Base-by-base conservation (phyloP, 768 basidiomycete genomes). In the Brasilioporus rufonigricans region DNA sequence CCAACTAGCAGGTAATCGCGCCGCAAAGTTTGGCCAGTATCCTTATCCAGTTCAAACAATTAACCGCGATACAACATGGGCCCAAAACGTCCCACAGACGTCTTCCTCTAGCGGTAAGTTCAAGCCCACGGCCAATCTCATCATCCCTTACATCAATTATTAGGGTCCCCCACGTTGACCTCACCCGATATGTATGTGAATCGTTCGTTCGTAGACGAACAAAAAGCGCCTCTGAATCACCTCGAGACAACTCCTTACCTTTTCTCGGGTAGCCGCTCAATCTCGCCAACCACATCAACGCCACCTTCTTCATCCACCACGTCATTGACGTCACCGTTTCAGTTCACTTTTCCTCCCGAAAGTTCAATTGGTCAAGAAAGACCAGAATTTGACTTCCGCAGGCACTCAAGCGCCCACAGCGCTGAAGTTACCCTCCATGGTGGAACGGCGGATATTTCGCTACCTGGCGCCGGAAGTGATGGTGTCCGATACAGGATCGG, bases 381-480 rank as follows among this genome's bases (percentile, higher is more conserved):
- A 44, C 44, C 80, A 53, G 86, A 87, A 46, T 86, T 83, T 68
- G 83, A 83, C 70, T 87, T 82, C 64, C 82, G 85, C 62, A 80
- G 84, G 55, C 78, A 80, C 58, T 75, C 80, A 26, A 74, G 72
- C 64, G 67, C 76, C 44, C 81, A 80, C 57, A 72, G 73, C 55
- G 73, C 85, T 40, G 84, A 89, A 56, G 79, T 89, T 45, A 84
- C 85, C 11, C 78, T 90, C 33, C 87, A 89, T 53, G 85, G 85
- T 44, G 87, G 86, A 53, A 86, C 84, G 7, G 83, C 89, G 33
- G 85, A 90, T 67, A 80, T 90, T 44, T 84, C 87, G 19, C 65
- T 84, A 41, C 60, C 79, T 50, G 74, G 79, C 24, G 70, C 81
- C 33, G 70, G 75, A 57, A 70, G 76, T 58, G 85, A 87, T 55